Conservation (phyloP, 371 early-diverging fungal species). For the Choanephora cucurbitarum region DNA sequence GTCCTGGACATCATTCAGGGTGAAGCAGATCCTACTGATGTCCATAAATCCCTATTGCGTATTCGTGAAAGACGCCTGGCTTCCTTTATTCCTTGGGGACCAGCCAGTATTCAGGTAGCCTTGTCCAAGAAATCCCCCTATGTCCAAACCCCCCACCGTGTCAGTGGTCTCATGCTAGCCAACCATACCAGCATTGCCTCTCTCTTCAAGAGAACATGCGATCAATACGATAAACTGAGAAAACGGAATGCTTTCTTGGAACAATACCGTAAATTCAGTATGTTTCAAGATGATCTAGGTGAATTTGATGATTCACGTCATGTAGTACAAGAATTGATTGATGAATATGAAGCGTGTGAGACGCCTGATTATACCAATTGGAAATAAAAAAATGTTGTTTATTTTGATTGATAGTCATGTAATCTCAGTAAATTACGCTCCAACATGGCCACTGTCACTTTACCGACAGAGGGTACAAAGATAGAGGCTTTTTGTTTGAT, state of each 20-base stretch:
- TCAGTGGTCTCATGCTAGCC: conserved; percentile 97
- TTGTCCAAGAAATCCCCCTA: conserved; percentile 92
- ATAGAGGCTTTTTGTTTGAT: conserved; percentile 88
- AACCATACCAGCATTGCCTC: conserved; percentile 97
- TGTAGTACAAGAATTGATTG: conserved; percentile 88
- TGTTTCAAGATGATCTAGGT: conserved; percentile 84
- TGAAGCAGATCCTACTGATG: conserved; percentile 97
- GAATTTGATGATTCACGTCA: conserved; percentile 92
- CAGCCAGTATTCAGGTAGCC: conserved; percentile 97
- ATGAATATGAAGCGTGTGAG: conserved; percentile 95
- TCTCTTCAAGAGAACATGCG: conserved; percentile 90
- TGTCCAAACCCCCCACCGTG: conserved; percentile 87
- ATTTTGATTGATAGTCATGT: conserved; percentile 65
- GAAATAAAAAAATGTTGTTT: conserved; percentile 21
- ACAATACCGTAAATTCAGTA: conserved; percentile 84
- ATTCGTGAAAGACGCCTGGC: conserved; percentile 94
- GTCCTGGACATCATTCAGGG: conserved; percentile 97
- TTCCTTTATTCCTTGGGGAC: conserved; percentile 99
- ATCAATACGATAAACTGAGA: conserved; percentile 96
- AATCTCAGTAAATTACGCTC: conserved; percentile 91
- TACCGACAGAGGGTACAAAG: conserved; percentile 95
- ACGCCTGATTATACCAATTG: conserved; percentile 73
- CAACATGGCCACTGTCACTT: conserved; percentile 97
- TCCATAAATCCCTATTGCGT: conserved; percentile 95
- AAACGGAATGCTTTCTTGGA: conserved; percentile 99